Conservation (phyloP, 2,329 filamentous ascomycete genomes). For the Cladosporium sp. region DNA sequence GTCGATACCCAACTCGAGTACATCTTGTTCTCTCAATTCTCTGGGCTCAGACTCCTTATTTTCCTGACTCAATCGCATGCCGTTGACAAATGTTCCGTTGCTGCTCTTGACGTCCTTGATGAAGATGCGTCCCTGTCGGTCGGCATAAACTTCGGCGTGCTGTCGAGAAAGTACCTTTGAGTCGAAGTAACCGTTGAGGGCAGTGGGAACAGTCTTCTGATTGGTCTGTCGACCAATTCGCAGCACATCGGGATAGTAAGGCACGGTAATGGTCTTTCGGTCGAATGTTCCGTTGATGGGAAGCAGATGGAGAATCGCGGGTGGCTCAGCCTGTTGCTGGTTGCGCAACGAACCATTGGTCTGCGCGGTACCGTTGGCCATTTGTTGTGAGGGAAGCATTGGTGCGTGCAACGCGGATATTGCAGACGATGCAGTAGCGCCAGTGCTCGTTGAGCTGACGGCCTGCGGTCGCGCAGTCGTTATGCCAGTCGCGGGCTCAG, state of each 20-base stretch:
- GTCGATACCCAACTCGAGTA: conserved; percentile 92
- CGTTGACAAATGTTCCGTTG: conserved; percentile 97
- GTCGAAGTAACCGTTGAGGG: conserved; percentile 92
- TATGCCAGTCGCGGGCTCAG: conserved; percentile 61
- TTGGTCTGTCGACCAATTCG: conserved; percentile 96
- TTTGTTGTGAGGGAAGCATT: conserved; percentile 65
- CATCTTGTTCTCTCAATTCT: conserved; percentile 85
- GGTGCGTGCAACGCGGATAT: conserved; percentile 62
- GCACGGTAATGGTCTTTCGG: conserved; percentile 90
- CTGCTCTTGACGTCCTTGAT: conserved; percentile 98
- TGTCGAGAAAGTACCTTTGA: conserved; percentile 95
- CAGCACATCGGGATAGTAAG: conserved; percentile 88
- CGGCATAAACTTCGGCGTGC: conserved; percentile 93
- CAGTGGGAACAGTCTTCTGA: conserved; percentile 87
- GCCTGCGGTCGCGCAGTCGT: conserved; percentile 59
- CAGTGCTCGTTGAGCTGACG: conserved; percentile 55
- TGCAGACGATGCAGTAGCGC: conserved; percentile 56
- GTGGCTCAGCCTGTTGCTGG: conserved; percentile 51
- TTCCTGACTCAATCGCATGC: conserved; percentile 80
- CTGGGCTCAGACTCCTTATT: conserved; percentile 96
- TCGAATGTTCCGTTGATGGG: conserved; percentile 97
- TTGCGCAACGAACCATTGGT: conserved; percentile 52
- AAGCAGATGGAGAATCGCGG: conserved; percentile 77
- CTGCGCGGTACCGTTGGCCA: conserved; percentile 56
- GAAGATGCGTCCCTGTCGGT: conserved; percentile 72